phyloP scores from a whole-genome alignment of 2,329 filamentous ascomycete genomes.

The Phyllosticta citriasiana region DNA sequence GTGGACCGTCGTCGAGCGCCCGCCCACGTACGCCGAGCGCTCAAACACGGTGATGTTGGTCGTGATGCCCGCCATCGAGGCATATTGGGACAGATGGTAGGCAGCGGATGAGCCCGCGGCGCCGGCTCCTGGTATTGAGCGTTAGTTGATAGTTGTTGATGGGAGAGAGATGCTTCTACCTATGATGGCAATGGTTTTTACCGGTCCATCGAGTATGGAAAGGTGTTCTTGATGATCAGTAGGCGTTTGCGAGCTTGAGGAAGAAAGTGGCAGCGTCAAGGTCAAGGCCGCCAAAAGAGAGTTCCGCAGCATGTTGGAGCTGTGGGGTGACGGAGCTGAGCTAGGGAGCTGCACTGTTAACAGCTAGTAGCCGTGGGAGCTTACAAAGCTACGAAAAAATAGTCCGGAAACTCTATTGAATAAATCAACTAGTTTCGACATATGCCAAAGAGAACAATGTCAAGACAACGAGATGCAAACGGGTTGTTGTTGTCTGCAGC shows the following conservation, averaged over 20 bases:
- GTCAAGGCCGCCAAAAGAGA: not conserved
- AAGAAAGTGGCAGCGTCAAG: not conserved
- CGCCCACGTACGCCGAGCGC: slow-evolving; percentile 65
- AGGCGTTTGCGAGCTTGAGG: not conserved
- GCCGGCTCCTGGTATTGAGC: slow-evolving; percentile 60
- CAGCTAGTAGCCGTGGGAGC: not conserved
- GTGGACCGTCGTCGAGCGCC: slow-evolving; percentile 76
- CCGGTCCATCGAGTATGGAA: not conserved
- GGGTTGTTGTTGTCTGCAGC: not conserved
- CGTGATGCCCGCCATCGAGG: slow-evolving; percentile 46
- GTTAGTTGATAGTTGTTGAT: not conserved
- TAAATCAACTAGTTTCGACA: not conserved
- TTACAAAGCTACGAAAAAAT: not conserved
- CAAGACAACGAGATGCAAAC: not conserved
- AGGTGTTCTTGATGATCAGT: not conserved
- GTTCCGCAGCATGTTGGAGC: slow-evolving; percentile 1
- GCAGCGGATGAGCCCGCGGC: slow-evolving; percentile 80
- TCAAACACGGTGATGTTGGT: slow-evolving; percentile 86
- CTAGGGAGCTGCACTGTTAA: not conserved
- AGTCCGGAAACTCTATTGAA: not conserved
- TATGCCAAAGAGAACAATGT: not conserved
- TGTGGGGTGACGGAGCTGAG: not conserved
- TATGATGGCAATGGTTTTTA: slow-evolving; percentile 30
- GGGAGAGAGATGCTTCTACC: slow-evolving; percentile 16
- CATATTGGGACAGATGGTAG: slow-evolving; percentile 68